Conservation (phyloP, 75 land plant species). For the Ceratopteris richardii region DNA sequence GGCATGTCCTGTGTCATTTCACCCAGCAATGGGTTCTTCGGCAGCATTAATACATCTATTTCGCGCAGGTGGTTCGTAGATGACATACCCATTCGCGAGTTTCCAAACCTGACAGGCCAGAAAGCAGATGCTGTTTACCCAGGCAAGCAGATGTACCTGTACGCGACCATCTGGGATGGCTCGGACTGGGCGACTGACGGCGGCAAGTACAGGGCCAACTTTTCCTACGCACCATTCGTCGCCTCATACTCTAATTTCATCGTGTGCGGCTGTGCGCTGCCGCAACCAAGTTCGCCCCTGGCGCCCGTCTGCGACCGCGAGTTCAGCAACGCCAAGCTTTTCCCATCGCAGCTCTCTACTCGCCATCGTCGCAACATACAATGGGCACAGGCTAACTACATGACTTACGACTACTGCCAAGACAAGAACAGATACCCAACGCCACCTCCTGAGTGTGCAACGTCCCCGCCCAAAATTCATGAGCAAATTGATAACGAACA, state of each 20-base stretch:
- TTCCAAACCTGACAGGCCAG: slow-evolving; percentile 5
- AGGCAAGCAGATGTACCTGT: slow-evolving; percentile 30
- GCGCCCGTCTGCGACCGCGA: not conserved
- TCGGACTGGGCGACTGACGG: slow-evolving; percentile 46
- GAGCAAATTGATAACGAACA: no score
- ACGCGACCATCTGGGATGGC: slow-evolving; percentile 49
- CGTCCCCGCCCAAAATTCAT: not conserved
- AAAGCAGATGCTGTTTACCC: slow-evolving; percentile 17
- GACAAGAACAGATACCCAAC: slow-evolving; percentile 45
- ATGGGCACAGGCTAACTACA: slow-evolving; percentile 41
- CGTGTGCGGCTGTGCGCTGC: slow-evolving; percentile 24
- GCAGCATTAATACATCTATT: no score
- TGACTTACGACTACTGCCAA: slow-evolving; percentile 68
- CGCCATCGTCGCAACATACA: slow-evolving; percentile 20
- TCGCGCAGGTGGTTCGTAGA: slow-evolving; percentile 61
- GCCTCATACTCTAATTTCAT: slow-evolving; percentile 35
- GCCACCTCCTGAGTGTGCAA: slow-evolving; percentile 53
- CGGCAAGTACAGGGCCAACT: slow-evolving; percentile 44
- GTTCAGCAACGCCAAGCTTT: not conserved
- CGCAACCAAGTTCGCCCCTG: not conserved
- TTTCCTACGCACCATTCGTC: slow-evolving; percentile 36
- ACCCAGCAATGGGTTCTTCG: no score
- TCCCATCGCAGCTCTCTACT: slow-evolving; percentile 10
- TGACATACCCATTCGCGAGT: slow-evolving; percentile 53
- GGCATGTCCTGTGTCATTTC: no score